Base-by-base conservation (phyloP, 2,329 filamentous ascomycete genomes). In the Dothiorella sarmentorum region DNA sequence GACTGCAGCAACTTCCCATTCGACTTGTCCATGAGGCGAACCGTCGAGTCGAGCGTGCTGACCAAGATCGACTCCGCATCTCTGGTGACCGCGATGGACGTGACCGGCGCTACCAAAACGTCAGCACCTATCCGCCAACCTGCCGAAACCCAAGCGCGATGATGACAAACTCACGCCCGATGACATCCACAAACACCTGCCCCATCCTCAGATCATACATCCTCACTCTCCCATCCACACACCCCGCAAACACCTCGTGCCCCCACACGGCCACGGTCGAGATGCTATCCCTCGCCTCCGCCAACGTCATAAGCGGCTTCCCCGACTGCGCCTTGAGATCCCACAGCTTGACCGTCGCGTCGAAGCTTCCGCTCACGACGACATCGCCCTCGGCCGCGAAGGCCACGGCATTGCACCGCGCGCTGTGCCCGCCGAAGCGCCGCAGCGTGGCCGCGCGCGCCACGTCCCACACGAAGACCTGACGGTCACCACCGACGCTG, bases 401-500 rank as follows among this genome's bases (percentile, higher is more conserved):
- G 2, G 82, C 79, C 3, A 93, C 89, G 44, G 85, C 82, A 71
- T 97, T 95, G 58, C 97, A 81, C 29, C 91, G 80, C 43, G 85
- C 84, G 2, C 80, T 80, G 73, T 94, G 90, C 0, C 87, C 88
- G 38, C 80, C 63, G 73, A 93, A 94, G 26, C 94, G 82, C 20
- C 90, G 83, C 24, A 89, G 77, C 3, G 93, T 96, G 65, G 84
- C 81, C 17, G 89, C 91, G 2, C 86, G 88, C 45, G 87, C 81
- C 0, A 97, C 94, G 73, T 99, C 94, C 94, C 94, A 97, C 4
- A 97, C 80, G 70, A 97, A 97, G 0, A 96, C 91, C 61, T 84
- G 82, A 66, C 93, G 89, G 76, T 99, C 94, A 60, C 94, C 94
- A 64, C 94, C 94, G 1, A 85, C 84, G n/a, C 87, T 92, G 9